Evolutionary conservation across 2,329 filamentous ascomycete genomes (phyloP).

Genomic region (Diaporthe helianthi): DNA sequence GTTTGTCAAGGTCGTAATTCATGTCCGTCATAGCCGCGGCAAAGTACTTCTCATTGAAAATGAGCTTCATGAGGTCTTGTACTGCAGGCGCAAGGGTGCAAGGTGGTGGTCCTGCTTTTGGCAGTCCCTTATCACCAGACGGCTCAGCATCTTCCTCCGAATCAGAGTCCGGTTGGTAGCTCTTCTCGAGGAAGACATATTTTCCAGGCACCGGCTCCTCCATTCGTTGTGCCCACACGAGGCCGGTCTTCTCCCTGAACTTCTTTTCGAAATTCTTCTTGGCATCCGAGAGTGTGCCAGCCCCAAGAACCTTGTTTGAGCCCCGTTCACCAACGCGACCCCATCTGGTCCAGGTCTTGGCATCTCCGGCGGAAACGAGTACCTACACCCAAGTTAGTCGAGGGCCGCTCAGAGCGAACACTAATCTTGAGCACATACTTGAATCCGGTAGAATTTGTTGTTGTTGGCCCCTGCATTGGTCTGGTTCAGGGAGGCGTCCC

Average conservation of each 20-base stretch:
- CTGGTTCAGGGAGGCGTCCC: slow-evolving; percentile 81
- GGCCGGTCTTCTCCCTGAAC: slow-evolving; percentile 68
- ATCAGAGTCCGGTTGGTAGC: slow-evolving; percentile 75
- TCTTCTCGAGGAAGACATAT: slow-evolving; percentile 82
- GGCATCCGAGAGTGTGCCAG: slow-evolving; percentile 52
- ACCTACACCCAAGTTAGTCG: slow-evolving; percentile 44
- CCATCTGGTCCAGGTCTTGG: slow-evolving; percentile 78
- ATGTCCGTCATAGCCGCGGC: slow-evolving; percentile 68
- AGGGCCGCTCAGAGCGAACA: too few species aligned
- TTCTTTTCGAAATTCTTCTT: slow-evolving; percentile 63
- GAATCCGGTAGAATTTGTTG: slow-evolving; percentile 84
- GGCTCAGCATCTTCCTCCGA: slow-evolving; percentile 58
- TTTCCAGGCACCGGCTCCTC: slow-evolving; percentile 66
- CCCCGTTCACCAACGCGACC: slow-evolving; percentile 74
- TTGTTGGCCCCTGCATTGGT: slow-evolving; percentile 75
- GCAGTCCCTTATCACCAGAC: slow-evolving; percentile 41
- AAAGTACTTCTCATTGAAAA: slow-evolving; percentile 82
- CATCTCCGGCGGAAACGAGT: slow-evolving; percentile 50
- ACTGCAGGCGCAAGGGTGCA: slow-evolving; percentile 67
- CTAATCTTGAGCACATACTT: slow-evolving; percentile 52
- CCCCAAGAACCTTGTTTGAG: slow-evolving; percentile 53
- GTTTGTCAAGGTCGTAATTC: slow-evolving; percentile 77
- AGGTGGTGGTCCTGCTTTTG: slow-evolving; percentile 47
- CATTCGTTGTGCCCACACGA: slow-evolving; percentile 60
- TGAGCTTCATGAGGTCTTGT: slow-evolving; percentile 76